phyloP scores from a whole-genome alignment of 2,329 filamentous ascomycete species.

The Talaromyces atroroseus region DNA sequence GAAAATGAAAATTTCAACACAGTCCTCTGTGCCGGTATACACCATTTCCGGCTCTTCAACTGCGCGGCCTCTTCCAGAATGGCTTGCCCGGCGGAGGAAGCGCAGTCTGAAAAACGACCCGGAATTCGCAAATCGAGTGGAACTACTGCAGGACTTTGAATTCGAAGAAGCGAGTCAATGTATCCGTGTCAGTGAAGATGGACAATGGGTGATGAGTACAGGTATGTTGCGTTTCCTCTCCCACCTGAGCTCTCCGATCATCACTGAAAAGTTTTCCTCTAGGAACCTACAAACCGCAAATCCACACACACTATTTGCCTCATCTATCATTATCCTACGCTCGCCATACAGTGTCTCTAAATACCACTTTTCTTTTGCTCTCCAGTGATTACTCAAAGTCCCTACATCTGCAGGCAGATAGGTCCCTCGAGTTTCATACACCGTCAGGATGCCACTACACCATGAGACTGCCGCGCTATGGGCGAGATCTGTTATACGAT shows the following conservation, averaged over 20 bases:
- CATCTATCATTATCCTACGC: conserved; percentile 91
- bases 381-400: conserved; percentile 92
- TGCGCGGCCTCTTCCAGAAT: conserved; percentile 84
- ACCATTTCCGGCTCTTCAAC: conserved; percentile 90
- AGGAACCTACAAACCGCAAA: conserved; percentile 71
- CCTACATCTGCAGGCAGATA: conserved; percentile 85
- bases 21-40: conserved; percentile 82
- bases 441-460: conserved; percentile 81
- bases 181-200: conserved; percentile 86
- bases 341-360: conserved; percentile 84
- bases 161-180: conserved; percentile 94
- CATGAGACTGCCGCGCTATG: conserved; percentile 86
- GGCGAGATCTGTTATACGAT: conserved; percentile 82
- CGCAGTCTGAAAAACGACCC: conserved; percentile 85
- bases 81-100: conserved; percentile 86
- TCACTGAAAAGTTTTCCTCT: conserved; percentile 7
- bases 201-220: conserved; percentile 94
- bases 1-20: conserved; percentile 51
- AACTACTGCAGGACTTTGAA: conserved; percentile 94
- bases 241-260: too few relatives aligned
- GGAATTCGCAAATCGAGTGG: conserved; percentile 88
- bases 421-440: conserved; percentile 88
- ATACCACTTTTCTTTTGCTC: conserved; percentile 83
- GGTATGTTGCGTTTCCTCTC: conserved; percentile 44
- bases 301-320: conserved; percentile 91